Evolutionary conservation across 83 land plant genomes (phyloP), one percentile per base, ranked within the genome.

Genomic region (Diphasiastrum complanatum): DNA sequence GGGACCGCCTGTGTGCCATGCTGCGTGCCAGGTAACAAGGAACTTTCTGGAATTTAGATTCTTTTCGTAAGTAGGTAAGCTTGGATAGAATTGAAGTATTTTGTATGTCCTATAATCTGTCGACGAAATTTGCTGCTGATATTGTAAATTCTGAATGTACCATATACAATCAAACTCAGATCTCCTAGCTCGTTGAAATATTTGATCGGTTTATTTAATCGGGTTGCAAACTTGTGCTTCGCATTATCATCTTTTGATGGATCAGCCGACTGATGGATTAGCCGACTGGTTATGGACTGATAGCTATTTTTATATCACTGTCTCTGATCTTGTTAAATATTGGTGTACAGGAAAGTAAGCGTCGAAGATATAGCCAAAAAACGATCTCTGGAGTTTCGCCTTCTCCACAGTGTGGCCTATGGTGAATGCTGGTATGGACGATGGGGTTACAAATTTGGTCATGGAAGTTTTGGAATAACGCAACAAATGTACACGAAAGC

Each of bases 301-400:
- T n/a, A n/a, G n/a, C n/a, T n/a, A n/a, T n/a, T n/a, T n/a, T n/a
- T n/a, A n/a, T n/a, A n/a, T n/a, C n/a, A n/a, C n/a, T n/a, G n/a
- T n/a, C n/a, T n/a, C n/a, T n/a, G n/a, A n/a, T n/a, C n/a, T n/a
- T n/a, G n/a, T n/a, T 48, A 41, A 28, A 29, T 11, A 1, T 56
- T 62, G 8, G 1, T 59, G 8, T 35, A 31, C 83, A 85, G 90
- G 49, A 85, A 85, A 53, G 70, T 83, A 1, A 83, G 79, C 51
- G 87, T 85, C 27, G 84, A 83, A 80, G 87, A 85, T 50, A 74
- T 83, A 3, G 85, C 90, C 5, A 85, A 82, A 71, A 85, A 85
- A 56, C 50, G 68, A 12, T 81, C 87, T 5, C 48, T 85, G 65
- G 90, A 85, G 25, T 81, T 70, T 45, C 75, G 87, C 34, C 45